Evolutionary conservation across 805 yeast genomes (phyloP).

Genomic region (Yamadazyma nakazawae): DNA sequence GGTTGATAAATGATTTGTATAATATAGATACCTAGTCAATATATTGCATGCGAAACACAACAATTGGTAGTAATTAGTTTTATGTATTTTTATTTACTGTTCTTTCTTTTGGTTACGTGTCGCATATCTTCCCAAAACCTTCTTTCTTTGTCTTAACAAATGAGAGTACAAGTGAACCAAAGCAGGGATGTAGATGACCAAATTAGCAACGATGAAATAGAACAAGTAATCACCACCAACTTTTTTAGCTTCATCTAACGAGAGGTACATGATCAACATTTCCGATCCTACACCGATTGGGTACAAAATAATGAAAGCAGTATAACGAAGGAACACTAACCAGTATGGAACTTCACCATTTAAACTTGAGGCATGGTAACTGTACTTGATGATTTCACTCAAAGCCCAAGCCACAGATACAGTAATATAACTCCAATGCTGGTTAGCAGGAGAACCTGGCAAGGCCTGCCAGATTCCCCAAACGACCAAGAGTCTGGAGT

Average conservation of each 20-base stretch:
- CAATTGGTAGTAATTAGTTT: too few relatives aligned
- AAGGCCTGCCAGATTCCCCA: conserved; percentile 76
- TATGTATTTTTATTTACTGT: conserved; percentile 1
- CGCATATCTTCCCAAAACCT: conserved; percentile 50
- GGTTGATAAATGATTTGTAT: conserved; percentile 17
- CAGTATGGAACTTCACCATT: conserved; percentile 49
- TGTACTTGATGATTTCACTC: conserved; percentile 88
- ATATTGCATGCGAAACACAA: not conserved
- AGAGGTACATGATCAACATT: conserved; percentile 60
- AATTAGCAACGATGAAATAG: conserved; percentile 50
- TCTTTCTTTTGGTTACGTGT: conserved; percentile 10
- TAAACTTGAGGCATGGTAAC: conserved; percentile 75
- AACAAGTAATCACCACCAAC: conserved; percentile 51
- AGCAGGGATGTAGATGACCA: conserved; percentile 80
- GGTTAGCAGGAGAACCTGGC: conserved; percentile 67
- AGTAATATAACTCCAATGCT: conserved; percentile 58
- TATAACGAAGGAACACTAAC: conserved; percentile 76
- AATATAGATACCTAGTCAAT: not conserved
- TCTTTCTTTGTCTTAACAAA: conserved; percentile 84
- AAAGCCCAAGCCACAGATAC: conserved; percentile 85
- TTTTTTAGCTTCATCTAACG: conserved; percentile 65
- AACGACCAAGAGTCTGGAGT: conserved; percentile 78
- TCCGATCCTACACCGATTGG: conserved; percentile 94
- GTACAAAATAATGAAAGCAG: conserved; percentile 75
- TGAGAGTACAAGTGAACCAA: conserved; percentile 79